Conservation (phyloP, 2,329 filamentous ascomycete species). For the Dactylellina drechsleri region DNA sequence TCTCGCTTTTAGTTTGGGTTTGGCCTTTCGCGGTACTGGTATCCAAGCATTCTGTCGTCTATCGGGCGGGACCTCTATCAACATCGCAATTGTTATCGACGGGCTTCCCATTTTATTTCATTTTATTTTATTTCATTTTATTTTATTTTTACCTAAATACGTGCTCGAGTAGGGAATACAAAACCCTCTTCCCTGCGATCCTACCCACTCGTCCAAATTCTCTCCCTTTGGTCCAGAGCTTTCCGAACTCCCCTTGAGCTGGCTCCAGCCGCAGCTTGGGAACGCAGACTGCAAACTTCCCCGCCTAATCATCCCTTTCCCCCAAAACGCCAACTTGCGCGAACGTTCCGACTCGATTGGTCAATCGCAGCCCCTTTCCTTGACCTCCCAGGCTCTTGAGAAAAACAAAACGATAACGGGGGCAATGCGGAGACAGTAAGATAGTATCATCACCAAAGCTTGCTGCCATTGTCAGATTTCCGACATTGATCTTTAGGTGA, state of each 20-base stretch:
- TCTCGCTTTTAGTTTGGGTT: background rate
- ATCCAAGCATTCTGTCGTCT: background rate
- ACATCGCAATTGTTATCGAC: background rate
- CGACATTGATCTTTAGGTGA: conserved; percentile 39
- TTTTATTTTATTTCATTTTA: background rate
- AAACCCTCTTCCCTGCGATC: no score
- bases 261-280: background rate
- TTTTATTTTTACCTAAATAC: no score
- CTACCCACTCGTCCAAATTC: no score
- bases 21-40: conserved; percentile 3
- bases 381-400: conserved; percentile 20
- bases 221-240: no score
- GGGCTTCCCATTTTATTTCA: background rate
- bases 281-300: background rate
- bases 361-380: conserved; percentile 44
- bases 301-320: conserved; percentile 38
- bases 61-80: background rate
- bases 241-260: background rate
- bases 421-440: conserved; percentile 27
- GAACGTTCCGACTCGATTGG: conserved; percentile 37
- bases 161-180: no score
- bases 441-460: background rate
- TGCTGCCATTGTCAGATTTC: conserved; percentile 17
- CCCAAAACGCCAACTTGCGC: conserved; percentile 44
- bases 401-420: conserved; percentile 15